Evolutionary conservation across 805 yeast species (phyloP).

Genomic region (Ogataea saltuana): DNA sequence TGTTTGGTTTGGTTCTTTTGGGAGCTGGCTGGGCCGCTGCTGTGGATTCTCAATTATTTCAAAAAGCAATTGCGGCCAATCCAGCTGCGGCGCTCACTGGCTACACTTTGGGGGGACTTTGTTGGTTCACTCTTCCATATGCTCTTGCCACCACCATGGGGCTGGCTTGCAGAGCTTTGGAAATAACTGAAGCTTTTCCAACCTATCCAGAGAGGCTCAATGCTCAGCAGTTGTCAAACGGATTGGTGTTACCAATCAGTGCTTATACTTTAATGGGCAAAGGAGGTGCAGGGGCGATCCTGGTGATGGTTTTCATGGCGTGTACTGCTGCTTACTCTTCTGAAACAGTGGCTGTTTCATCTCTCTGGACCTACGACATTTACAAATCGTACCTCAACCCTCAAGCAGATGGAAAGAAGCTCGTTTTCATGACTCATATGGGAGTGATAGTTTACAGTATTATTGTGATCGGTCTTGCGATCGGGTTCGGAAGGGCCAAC

Average conservation of each 20-base stretch:
- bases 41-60: conserved; percentile 36
- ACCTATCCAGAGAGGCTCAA: conserved; percentile 33
- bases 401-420: conserved; percentile 47
- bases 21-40: conserved; percentile 41
- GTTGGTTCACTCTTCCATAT: conserved; percentile 47
- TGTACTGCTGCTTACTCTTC: conserved; percentile 58
- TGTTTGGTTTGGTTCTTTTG: conserved; percentile 31
- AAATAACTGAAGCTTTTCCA: conserved; percentile 26
- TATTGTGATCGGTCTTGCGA: conserved; percentile 49
- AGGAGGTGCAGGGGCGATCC: conserved; percentile 50
- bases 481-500: conserved; percentile 51
- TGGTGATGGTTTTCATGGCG: conserved; percentile 52
- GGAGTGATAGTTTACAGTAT: conserved; percentile 47
- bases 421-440: conserved; percentile 46
- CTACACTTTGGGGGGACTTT: conserved; percentile 46
- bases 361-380: conserved; percentile 50
- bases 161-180: conserved; percentile 41
- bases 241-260: conserved; percentile 52
- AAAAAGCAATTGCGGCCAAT: conserved; percentile 45
- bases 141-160: conserved; percentile 39
- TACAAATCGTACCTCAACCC: conserved; percentile 53
- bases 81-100: conserved; percentile 43
- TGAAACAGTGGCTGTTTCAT: conserved; percentile 53
- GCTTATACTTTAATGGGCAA: conserved; percentile 52
- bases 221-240: conserved; percentile 45